A percentile compares a stretch with the other conserved stretches of the same genome.
Evolutionary conservation across 495 filamentous ascomycete genomes (phyloP).

Genomic region (Aspergillus homomorphus): DNA sequence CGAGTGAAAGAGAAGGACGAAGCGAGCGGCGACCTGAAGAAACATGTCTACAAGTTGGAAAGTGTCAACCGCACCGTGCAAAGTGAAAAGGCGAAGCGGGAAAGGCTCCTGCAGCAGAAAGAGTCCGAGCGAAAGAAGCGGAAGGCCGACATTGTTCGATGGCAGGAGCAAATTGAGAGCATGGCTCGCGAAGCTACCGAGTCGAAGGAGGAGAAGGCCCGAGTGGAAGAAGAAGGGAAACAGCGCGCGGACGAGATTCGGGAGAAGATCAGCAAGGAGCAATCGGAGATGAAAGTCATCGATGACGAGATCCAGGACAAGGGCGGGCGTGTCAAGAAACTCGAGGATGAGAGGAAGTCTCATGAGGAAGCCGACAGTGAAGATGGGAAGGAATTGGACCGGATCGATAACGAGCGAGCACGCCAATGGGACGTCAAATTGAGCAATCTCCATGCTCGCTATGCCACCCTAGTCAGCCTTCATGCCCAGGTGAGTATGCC

Average conservation of each 20-base stretch:
- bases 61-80: slow-evolving; percentile 81
- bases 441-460: slow-evolving; percentile 47
- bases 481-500: slow-evolving; percentile 37
- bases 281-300: slow-evolving; percentile 50
- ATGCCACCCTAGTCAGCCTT: slow-evolving; percentile 47
- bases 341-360: slow-evolving; percentile 57
- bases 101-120: slow-evolving; percentile 62
- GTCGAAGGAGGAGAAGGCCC: slow-evolving; percentile 45
- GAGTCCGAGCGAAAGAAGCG: slow-evolving; percentile 59
- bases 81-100: slow-evolving; percentile 72
- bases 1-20: slow-evolving; percentile 82
- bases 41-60: slow-evolving; percentile 76
- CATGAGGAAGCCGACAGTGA: slow-evolving; percentile 47
- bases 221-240: slow-evolving; percentile 43
- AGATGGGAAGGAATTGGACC: slow-evolving; percentile 47
- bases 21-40: slow-evolving; percentile 72
- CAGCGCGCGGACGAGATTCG: slow-evolving; percentile 49
- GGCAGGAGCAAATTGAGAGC: slow-evolving; percentile 52
- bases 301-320: slow-evolving; percentile 63
- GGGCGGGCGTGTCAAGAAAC: slow-evolving; percentile 57
- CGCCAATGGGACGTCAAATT: slow-evolving; percentile 53
- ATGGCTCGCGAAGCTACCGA: slow-evolving; percentile 48
- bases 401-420: slow-evolving; percentile 56
- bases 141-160: slow-evolving; percentile 56
- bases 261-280: slow-evolving; percentile 50